A percentile compares a stretch with the other conserved stretches of the same genome.
These are phyloP conservation scores for Beauveria sp. DNA, from an alignment of 2,329 filamentous ascomycete species.

Conservation along the genomic window DNA sequence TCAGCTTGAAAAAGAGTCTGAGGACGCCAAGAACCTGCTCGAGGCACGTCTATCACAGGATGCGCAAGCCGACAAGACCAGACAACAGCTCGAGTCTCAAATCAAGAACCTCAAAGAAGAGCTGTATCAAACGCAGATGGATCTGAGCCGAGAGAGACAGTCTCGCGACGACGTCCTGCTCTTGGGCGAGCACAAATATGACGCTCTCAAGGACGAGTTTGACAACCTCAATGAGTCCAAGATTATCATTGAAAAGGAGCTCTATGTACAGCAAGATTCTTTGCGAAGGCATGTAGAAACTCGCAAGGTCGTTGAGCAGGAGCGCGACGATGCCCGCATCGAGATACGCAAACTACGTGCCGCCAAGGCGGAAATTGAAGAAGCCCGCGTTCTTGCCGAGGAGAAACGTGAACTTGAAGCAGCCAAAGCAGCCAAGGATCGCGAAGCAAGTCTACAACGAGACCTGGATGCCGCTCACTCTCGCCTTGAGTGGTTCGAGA, in stretches of 20 bases:
- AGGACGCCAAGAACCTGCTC: constrained; percentile 78
- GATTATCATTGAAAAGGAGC: constrained; percentile 94
- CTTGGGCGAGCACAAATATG: constrained; percentile 80
- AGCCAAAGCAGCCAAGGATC: constrained; percentile 69
- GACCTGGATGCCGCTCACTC: constrained; percentile 75
- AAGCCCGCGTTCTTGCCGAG: constrained; percentile 77
- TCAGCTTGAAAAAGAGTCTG: constrained; percentile 80
- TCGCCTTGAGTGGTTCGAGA: constrained; percentile 70
- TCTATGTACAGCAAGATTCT: constrained; percentile 91
- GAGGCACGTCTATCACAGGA: constrained; percentile 87
- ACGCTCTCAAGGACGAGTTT: constrained; percentile 75
- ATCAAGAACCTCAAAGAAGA: constrained; percentile 81
- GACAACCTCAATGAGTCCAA: constrained; percentile 86
- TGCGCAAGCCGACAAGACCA: constrained; percentile 71
- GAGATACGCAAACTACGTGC: constrained; percentile 78
- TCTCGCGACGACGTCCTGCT: constrained; percentile 90
- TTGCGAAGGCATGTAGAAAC: constrained; percentile 80
- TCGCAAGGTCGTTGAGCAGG: constrained; percentile 69
- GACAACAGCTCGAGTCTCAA: constrained; percentile 77
- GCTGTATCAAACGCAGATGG: constrained; percentile 75
- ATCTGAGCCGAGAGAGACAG: constrained; percentile 84
- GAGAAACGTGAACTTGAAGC: constrained; percentile 71
- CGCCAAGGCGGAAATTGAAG: constrained; percentile 78
- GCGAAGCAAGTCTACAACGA: constrained; percentile 66
- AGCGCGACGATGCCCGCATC: constrained; percentile 79